Evolutionary conservation across 2,329 filamentous ascomycete species (phyloP), one percentile per base, ranked within the genome.

Genomic region (Cordyceps fumosorosea): DNA sequence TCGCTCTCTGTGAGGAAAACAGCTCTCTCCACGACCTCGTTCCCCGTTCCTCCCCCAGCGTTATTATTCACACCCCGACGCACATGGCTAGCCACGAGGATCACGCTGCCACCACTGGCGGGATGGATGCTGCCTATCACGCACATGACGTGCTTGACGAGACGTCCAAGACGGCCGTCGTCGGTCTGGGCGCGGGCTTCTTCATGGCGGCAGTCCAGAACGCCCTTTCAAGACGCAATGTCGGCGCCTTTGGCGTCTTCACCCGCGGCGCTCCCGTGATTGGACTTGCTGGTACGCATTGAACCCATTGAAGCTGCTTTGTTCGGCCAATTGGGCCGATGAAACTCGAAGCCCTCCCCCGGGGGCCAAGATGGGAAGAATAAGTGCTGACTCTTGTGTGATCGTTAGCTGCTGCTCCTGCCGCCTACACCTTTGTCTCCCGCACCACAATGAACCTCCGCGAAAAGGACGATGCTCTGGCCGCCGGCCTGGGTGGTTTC

Each of bases 191-290:
- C 64, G 83, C 84, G 64, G 92, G 92, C 69, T 78, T 89, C 72
- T 82, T 91, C 75, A 74, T 89, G 64, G 89, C 91, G 56, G 88
- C 89, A 61, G 82, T 96, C 67, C 90, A 93, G 80, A 98, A 96
- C 80, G 91, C 92, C 63, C 83, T 97, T 69, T 83, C 88, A 61
- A 92, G 87, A 80, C 83, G 85, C 73, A 96, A 96, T 75, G 81
- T 95, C 67, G 91, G 92, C 69, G 83, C 87, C 65, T 85, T 88
- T 80, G 89, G 90, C 67, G 83, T 96, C 70, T 87, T 98, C 73
- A 90, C 90, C 53, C 85, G 86, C 70, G 88, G 87, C 62, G 93
- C 92, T 67, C 81, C 87, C 71, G 88, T 88, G 56, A 89, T 93
- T 72, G 89, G 75, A 52, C 69, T 77, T 45, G 70, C 70, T 65